Base-by-base conservation (phyloP, 1,284 basidiomycete species). In the Flammula alnicola region DNA sequence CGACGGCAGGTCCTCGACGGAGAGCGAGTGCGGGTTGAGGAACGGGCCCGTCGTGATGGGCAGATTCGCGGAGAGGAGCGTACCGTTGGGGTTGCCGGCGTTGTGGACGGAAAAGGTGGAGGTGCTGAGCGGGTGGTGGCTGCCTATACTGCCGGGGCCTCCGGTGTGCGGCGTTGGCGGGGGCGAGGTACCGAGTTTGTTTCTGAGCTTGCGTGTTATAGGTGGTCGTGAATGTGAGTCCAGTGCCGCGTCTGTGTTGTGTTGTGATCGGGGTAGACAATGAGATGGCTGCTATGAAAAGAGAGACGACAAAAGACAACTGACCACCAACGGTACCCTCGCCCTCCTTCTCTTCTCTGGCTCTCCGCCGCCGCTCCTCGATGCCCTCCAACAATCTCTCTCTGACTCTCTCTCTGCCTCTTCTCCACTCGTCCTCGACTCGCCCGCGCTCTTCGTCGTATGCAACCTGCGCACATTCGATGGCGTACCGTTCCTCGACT, bases 261-360 rank as follows among this genome's bases (percentile, higher is more conserved):
- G n/a, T n/a, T n/a, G n/a, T n/a, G n/a, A n/a, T n/a, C n/a, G n/a
- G n/a, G n/a, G n/a, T n/a, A n/a, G 43, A 20, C 12, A 30, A n/a
- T 35, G 26, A 29, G n/a, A 31, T 35, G 20, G 38, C 14, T n/a
- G n/a, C n/a, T n/a, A n/a, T n/a, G 37, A 29, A 23, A 37, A 20
- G 12, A 29, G 12, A 5, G 20, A 27, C 1, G 19, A 37, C 45
- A 47, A 46, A 56, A 51, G 25, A 19, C 46, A 41, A 59, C 80
- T 49, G 49, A 84, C 81, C 84, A 46, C 79, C 82, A 44, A 79
- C 74, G 17, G 78, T 81, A 20, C 87, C 87, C 57, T 91, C 88
- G 44, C 87, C 86, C 52, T 91, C 88, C 61, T 91, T 91, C 71
- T 91, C 88, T 55, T 92, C 89, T 49, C 89, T 74, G 20, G 89